Percentiles rank a stretch among this genome's conserved stretches.
phyloP scores from a whole-genome alignment of 352 stramenopile genomes.

The Globisporangium orthogonon region DNA sequence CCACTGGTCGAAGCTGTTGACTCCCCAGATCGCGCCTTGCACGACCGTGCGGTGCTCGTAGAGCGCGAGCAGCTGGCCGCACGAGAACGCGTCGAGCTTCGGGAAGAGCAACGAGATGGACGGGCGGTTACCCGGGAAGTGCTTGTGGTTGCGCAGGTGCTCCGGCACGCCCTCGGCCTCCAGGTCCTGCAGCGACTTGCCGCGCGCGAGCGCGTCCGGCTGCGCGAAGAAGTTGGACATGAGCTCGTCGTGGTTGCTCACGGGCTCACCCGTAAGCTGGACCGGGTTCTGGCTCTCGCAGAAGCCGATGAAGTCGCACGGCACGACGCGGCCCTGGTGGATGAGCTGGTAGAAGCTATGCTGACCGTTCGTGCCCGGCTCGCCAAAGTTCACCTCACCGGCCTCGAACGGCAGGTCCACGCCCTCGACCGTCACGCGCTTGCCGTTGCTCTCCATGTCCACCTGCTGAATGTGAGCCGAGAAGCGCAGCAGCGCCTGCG shows the following conservation, averaged over 20 bases:
- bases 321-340: slow-evolving; percentile 96
- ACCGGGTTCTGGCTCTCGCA: slow-evolving; percentile 92
- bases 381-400: slow-evolving; percentile 97
- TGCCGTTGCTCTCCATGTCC: slow-evolving; percentile 99
- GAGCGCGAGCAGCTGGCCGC: slow-evolving; percentile 95
- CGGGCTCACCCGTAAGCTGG: slow-evolving; percentile 60
- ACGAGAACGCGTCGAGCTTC: slow-evolving; percentile 92
- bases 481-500: slow-evolving; percentile 93
- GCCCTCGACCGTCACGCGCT: slow-evolving; percentile 94
- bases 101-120: slow-evolving; percentile 96
- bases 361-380: slow-evolving; percentile 97
- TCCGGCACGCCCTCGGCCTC: slow-evolving; percentile 90
- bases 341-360: slow-evolving; percentile 99
- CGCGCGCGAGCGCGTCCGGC: slow-evolving; percentile 95
- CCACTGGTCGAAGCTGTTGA: slow-evolving; percentile 99
- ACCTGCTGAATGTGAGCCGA: slow-evolving; percentile 97
- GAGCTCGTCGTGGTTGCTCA: slow-evolving; percentile 99
- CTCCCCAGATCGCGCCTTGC: slow-evolving; percentile 97
- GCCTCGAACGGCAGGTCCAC: slow-evolving; percentile 90
- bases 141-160: slow-evolving; percentile 92
- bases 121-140: slow-evolving; percentile 96
- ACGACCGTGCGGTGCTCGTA: slow-evolving; percentile 98
- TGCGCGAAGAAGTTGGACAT: slow-evolving; percentile 99
- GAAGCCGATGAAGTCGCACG: slow-evolving; percentile 98
- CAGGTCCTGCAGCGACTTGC: slow-evolving; percentile 94